Evolutionary conservation across 192 early-diverging fungal genomes (phyloP), one percentile per base, ranked within the genome.

Genomic region (Chytriomyces confervae): DNA sequence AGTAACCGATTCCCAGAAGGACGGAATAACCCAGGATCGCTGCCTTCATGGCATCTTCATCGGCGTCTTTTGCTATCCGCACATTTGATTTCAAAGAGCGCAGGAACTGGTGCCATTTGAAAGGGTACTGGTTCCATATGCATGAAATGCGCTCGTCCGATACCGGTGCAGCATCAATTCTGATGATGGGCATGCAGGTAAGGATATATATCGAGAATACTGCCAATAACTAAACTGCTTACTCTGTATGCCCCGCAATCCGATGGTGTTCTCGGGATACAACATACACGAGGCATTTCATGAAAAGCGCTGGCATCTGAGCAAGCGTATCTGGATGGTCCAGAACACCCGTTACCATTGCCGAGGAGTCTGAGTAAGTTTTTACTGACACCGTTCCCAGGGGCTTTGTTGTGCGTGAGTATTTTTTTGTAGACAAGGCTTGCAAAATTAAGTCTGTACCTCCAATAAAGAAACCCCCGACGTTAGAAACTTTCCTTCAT

Each of bases 341-440:
- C 36, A 86, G 61, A 7, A 86, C 68, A 27, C 85, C 85, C 7
- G 83, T 83, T 0, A 78, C 53, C 1, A 83, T 68, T n/a, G 62
- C 66, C 6, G 72, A 64, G 13, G 79, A 79, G 46, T 84, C 82
- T 8, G 77, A 75, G 69, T 84, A 84, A 9, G 79, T 57, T 11
- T 72, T 66, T 6, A 67, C 47, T 3, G 10, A 6, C 8, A 84
- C 29, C 5, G 57, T 43, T 23, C 68, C 65, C 23, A 79, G 27
- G 24, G 85, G 85, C 85, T 84, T 36, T 36, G 65, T 61, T 3
- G 57, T 2, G 1, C 1, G 6, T 65, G 11, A 29, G 63, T 3
- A 29, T 2, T 65, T 3, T 13, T 50, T 69, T 45, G 11, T 2
- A 4, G 36, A 46, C 16, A 16, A 13, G 13, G 8, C 4, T 18